Conservation (phyloP, 2,329 filamentous ascomycete genomes). For the Karstenula rhodostoma region DNA sequence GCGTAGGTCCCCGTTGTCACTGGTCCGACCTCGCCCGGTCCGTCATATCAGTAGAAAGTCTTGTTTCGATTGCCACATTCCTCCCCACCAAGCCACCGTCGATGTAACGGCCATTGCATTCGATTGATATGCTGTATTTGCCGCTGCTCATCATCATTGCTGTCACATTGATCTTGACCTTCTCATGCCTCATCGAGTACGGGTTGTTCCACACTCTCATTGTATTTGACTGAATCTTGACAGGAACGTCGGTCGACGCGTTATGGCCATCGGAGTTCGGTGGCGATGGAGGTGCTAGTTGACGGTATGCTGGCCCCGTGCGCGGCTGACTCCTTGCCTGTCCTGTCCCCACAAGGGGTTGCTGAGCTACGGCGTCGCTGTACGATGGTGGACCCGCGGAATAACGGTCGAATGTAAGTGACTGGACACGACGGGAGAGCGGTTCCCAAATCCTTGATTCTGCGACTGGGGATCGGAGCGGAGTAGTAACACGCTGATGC, state of each 20-base stretch:
- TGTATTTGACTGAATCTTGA: not conserved
- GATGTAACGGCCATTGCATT: not conserved
- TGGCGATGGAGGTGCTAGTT: not conserved
- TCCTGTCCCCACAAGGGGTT: not conserved
- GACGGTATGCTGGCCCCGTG: not conserved
- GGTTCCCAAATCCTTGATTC: not conserved
- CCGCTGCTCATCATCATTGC: not conserved
- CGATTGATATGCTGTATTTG: not conserved
- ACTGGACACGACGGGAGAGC: not conserved
- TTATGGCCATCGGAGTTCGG: not conserved
- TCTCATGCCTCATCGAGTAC: not conserved
- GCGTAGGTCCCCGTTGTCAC: not conserved
- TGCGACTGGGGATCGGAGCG: not conserved
- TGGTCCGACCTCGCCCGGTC: not conserved
- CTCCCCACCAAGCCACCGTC: not conserved
- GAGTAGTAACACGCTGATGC: not conserved
- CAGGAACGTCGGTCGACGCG: not conserved
- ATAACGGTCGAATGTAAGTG: not conserved
- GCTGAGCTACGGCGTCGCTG: not conserved
- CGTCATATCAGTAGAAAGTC: not conserved
- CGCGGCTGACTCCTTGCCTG: not conserved
- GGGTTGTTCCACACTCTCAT: not conserved
- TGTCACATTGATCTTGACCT: not conserved
- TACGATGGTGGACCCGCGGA: not conserved
- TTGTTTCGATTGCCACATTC: not conserved